Conservation (phyloP, 164 flowering plant species). For the Vitis rupestris region DNA sequence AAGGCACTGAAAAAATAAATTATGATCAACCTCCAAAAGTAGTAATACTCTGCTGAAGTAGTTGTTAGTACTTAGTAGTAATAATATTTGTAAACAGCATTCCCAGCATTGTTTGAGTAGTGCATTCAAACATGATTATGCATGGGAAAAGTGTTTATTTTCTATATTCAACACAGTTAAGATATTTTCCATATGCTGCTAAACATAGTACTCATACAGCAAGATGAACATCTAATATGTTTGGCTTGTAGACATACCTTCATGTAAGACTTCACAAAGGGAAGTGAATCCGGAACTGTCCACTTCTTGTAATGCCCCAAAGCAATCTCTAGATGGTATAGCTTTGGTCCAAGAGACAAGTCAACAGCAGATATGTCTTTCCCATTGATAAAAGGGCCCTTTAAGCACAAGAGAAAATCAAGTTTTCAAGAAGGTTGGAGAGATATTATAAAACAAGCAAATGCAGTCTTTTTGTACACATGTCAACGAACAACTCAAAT, state of each 20-base stretch:
- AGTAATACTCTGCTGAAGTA: no score
- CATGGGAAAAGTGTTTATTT: background rate
- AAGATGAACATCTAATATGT: background rate
- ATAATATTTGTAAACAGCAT: no score
- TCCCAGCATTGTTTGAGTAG: no score
- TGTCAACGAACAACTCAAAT: background rate
- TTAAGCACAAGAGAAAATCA: conserved; percentile 12
- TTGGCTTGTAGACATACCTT: conserved; percentile 49
- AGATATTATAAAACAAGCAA: background rate
- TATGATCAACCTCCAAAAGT: no score
- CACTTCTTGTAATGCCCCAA: conserved; percentile 85
- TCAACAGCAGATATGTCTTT: conserved; percentile 76
- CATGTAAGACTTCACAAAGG: conserved; percentile 78
- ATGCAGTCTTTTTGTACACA: background rate
- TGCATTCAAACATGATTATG: background rate
- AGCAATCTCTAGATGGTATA: conserved; percentile 89
- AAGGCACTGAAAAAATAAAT: no score
- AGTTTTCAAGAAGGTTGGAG: background rate
- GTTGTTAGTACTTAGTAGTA: no score
- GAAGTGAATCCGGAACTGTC: conserved; percentile 87
- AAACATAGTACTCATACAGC: no score
- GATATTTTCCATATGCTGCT: background rate
- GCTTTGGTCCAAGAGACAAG: conserved; percentile 89
- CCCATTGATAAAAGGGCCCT: conserved; percentile 95
- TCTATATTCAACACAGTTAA: background rate